Evolutionary conservation across 2,329 filamentous ascomycete genomes (phyloP), one percentile per base, ranked within the genome.

Genomic region (Pseudogymnoascus sp.): DNA sequence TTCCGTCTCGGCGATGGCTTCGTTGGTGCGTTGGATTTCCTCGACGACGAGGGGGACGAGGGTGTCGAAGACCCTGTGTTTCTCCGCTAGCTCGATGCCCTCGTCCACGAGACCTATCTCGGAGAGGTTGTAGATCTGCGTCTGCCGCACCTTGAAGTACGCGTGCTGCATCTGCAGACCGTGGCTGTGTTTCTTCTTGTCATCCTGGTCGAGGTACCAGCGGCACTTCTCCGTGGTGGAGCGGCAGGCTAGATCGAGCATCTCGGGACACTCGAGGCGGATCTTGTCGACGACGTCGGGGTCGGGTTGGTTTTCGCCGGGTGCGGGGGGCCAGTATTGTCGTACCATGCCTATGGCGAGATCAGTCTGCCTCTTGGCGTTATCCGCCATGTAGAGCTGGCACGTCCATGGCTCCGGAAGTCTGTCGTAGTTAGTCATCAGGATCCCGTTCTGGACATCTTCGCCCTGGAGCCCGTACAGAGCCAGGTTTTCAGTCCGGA

Each of bases 331-430:
- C 68, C 74, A 71, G 66, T 69, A 75, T 58, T 72, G 69, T 42
- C 63, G 67, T n/a, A 72, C 52, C 33, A 72, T 63, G 11, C 64
- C 59, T 5, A 65, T 66, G 9, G 79, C 80, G 16, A 88, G 78
- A 66, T 86, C 82, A 23, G 84, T 76, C 14, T 87, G 78, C 16
- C 84, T 83, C 69, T 84, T 83, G 11, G 80, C 69, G 65, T 86
- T 87, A 71, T 86, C 86, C 60, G 84, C 82, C 62, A 86, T 78
- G 66, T 80, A 84, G 45, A 77, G 74, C 67, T 83, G 85, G 14
- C 90, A 92, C 0, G 92, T 97, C 94, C 94, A 99, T 49, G 92
- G 89, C 64, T 90, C 86, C 0, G 88, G 84, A 7, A 97, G 79
- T 9, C 81, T 84, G 19, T 86, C 81, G 70, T 91, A 92, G 49